Conservation (phyloP, 495 filamentous ascomycete genomes). For the Terfezia claveryi region DNA sequence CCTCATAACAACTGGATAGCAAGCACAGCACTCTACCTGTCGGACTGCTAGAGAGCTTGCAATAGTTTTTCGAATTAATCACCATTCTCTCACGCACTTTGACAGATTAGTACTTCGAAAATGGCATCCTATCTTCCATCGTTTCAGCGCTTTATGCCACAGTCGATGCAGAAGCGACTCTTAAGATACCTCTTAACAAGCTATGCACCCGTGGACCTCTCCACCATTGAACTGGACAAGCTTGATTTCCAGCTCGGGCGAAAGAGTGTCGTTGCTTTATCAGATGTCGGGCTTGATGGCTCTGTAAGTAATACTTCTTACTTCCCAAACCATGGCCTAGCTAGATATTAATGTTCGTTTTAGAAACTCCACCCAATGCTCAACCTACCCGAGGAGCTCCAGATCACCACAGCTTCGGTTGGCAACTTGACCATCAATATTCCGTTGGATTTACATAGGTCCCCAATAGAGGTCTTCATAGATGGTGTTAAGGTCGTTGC, state of each 20-base stretch:
- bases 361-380: conserved; percentile 11
- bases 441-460: conserved; percentile 14
- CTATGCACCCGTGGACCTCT: conserved; percentile 59
- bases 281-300: conserved; percentile 49
- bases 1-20: no score
- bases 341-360: not conserved
- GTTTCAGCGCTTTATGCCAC: conserved; percentile 34
- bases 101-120: not conserved
- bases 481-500: conserved; percentile 7
- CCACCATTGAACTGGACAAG: conserved; percentile 56
- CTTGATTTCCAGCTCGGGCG: conserved; percentile 57
- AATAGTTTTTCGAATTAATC: no score
- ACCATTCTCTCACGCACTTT: no score
- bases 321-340: not conserved
- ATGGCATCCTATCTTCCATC: conserved; percentile 14
- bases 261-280: conserved; percentile 54
- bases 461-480: conserved; percentile 12
- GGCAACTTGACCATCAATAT: conserved; percentile 16
- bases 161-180: conserved; percentile 59
- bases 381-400: conserved; percentile 2
- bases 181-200: conserved; percentile 61
- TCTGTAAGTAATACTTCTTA: conserved; percentile 27
- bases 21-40: no score
- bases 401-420: conserved; percentile 14
- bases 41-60: no score